These are phyloP conservation scores for Linum lewisii DNA, from an alignment of 345 rosid genomes.

Conservation along the genomic window DNA sequence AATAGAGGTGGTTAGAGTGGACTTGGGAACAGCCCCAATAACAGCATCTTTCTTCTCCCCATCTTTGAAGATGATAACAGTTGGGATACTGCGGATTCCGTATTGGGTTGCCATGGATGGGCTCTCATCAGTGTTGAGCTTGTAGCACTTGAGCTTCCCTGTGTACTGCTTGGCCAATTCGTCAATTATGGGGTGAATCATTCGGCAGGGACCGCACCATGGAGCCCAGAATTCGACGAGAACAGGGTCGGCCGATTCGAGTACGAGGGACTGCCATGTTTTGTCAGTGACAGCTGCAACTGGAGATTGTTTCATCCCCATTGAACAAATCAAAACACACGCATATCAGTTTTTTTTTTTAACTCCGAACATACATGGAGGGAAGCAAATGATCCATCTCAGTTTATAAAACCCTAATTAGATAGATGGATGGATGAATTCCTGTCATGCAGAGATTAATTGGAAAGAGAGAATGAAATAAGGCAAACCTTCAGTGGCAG, in stretches of 20 bases:
- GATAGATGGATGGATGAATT: background rate
- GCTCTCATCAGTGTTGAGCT: slow-evolving; percentile 38
- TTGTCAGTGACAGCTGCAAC: slow-evolving; percentile 28
- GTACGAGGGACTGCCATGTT: slow-evolving; percentile 31
- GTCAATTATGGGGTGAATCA: slow-evolving; percentile 39
- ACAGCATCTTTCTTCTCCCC: slow-evolving; percentile 44
- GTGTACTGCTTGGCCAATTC: slow-evolving; percentile 32
- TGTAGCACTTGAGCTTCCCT: slow-evolving; percentile 42
- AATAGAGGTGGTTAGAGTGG: slow-evolving; percentile 28
- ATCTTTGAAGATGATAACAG: slow-evolving; percentile 37
- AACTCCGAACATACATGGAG: too few species aligned
- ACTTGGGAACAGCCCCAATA: slow-evolving; percentile 40
- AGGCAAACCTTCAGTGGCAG: slow-evolving; percentile 29
- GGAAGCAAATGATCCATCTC: background rate
- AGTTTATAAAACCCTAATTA: background rate
- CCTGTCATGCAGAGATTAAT: too few species aligned
- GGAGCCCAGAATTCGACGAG: slow-evolving; percentile 53
- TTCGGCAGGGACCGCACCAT: slow-evolving; percentile 51
- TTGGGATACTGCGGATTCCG: slow-evolving; percentile 44
- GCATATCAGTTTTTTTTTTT: too few species aligned
- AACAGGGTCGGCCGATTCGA: slow-evolving; percentile 27
- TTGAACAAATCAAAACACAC: too few species aligned
- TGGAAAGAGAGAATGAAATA: background rate
- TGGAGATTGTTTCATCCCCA: too few species aligned
- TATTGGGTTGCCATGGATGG: slow-evolving; percentile 31